Conservation (phyloP, 495 filamentous ascomycete species). For the Viridothelium virens region DNA sequence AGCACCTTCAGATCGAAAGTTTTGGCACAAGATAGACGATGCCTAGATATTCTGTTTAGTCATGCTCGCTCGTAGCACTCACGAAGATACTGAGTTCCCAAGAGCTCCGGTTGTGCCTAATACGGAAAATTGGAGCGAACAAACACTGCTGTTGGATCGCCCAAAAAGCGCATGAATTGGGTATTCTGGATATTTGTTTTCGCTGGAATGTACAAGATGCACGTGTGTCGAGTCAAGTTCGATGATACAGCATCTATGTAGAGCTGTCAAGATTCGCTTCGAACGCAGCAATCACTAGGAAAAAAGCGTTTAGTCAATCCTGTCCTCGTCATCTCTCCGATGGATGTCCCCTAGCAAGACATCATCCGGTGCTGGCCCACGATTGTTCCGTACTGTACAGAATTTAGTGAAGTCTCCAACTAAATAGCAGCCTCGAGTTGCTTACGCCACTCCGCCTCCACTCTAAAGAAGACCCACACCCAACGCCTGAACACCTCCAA, state of each 20-base stretch:
- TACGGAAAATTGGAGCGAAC: too few species aligned
- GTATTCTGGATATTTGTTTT: too few species aligned
- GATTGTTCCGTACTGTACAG: constrained; percentile 43
- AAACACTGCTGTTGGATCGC: too few species aligned
- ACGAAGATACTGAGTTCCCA: too few species aligned
- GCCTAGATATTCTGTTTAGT: too few species aligned
- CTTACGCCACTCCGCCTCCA: constrained; percentile 73
- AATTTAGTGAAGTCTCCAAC: background rate
- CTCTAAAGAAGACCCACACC: constrained; percentile 95
- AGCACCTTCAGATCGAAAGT: too few species aligned
- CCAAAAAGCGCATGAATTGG: too few species aligned
- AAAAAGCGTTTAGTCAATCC: background rate
- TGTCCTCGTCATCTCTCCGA: constrained; percentile 45
- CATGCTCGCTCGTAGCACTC: too few species aligned
- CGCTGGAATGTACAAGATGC: background rate
- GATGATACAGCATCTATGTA: background rate
- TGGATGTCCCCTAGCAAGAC: constrained; percentile 45
- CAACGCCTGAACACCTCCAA: constrained; percentile 81
- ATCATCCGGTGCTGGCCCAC: constrained; percentile 45
- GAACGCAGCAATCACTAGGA: background rate
- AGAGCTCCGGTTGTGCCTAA: too few species aligned
- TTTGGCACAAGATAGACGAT: too few species aligned
- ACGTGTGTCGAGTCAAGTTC: background rate
- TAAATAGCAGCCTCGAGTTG: background rate
- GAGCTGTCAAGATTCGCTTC: background rate